Conservation (phyloP, 163 green algal species). For the Scenedesmus sp. region DNA sequence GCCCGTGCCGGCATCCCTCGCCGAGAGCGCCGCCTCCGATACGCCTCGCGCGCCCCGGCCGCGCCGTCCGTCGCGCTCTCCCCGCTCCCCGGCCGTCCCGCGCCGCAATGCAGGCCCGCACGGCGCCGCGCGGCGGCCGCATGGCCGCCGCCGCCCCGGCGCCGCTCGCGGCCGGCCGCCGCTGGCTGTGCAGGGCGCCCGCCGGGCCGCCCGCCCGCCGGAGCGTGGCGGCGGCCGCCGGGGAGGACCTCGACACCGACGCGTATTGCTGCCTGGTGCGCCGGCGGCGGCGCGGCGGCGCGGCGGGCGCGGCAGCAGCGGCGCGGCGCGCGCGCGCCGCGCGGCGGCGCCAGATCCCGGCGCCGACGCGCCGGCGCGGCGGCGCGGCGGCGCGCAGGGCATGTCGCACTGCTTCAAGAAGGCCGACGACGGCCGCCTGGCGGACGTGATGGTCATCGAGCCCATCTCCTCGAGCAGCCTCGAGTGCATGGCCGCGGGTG, state of each 20-base stretch:
- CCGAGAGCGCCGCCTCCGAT: too few species aligned
- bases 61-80: too few species aligned
- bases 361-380: not conserved
- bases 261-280: conserved; percentile 47
- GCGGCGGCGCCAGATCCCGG: too few species aligned
- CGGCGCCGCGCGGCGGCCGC: too few species aligned
- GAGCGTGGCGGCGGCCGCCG: not conserved
- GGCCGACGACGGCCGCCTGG: conserved; percentile 70
- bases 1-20: too few species aligned
- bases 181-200: not conserved
- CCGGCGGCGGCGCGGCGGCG: not conserved
- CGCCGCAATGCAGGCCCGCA: too few species aligned
- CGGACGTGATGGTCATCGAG: conserved; percentile 83
- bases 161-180: too few species aligned
- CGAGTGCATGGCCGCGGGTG: conserved; percentile 87
- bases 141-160: too few species aligned
- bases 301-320: too few species aligned
- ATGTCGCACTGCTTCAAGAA: conserved; percentile 90
- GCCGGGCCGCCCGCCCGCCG: not conserved
- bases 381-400: conserved; percentile 58
- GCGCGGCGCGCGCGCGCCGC: too few species aligned
- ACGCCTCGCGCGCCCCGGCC: too few species aligned
- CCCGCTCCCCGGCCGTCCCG: too few species aligned
- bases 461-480: conserved; percentile 82
- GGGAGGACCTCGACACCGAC: conserved; percentile 9